Evolutionary conservation across 306 rosid genomes (phyloP).

Genomic region (Inga leiocalycina): DNA sequence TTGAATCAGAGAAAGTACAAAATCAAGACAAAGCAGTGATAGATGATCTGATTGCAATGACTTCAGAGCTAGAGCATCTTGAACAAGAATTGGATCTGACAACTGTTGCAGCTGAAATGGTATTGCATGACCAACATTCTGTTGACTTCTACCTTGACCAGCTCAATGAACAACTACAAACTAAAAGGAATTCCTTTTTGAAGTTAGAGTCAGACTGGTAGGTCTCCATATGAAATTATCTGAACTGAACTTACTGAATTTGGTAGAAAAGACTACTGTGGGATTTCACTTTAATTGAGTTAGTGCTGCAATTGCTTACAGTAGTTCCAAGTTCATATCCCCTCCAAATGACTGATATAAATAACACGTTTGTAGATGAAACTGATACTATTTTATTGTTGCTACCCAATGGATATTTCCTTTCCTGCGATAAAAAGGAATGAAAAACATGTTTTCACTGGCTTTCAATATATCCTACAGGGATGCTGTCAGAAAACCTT

Average conservation of each 20-base stretch:
- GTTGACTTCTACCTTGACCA: slow-evolving; percentile 60
- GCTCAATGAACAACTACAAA: slow-evolving; percentile 56
- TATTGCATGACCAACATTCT: slow-evolving; percentile 51
- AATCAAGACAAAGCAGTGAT: slow-evolving; percentile 47
- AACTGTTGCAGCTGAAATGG: slow-evolving; percentile 58
- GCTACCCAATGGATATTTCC: slow-evolving; percentile 12
- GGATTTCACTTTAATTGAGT: slow-evolving; percentile 1
- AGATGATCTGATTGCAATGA: slow-evolving; percentile 42
- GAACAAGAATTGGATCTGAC: slow-evolving; percentile 63
- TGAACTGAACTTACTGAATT: slow-evolving; percentile 3
- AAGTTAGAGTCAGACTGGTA: slow-evolving; percentile 68
- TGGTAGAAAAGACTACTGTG: not conserved
- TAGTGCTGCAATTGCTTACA: not conserved
- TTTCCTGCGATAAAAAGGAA: slow-evolving; percentile 20
- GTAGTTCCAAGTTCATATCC: slow-evolving; percentile 14
- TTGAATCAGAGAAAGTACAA: slow-evolving; percentile 39
- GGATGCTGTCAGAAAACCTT: slow-evolving; percentile 59
- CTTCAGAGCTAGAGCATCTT: slow-evolving; percentile 61
- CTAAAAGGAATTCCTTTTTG: slow-evolving; percentile 48
- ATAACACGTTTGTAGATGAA: slow-evolving; percentile 4
- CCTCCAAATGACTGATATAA: not conserved
- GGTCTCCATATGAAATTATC: slow-evolving; percentile 25
- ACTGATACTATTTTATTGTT: slow-evolving; percentile 12
- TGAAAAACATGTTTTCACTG: slow-evolving; percentile 26
- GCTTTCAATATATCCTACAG: slow-evolving; percentile 45